Conservation (phyloP, 2,329 filamentous ascomycete species). For the Lasiodiplodia gonubiensis region DNA sequence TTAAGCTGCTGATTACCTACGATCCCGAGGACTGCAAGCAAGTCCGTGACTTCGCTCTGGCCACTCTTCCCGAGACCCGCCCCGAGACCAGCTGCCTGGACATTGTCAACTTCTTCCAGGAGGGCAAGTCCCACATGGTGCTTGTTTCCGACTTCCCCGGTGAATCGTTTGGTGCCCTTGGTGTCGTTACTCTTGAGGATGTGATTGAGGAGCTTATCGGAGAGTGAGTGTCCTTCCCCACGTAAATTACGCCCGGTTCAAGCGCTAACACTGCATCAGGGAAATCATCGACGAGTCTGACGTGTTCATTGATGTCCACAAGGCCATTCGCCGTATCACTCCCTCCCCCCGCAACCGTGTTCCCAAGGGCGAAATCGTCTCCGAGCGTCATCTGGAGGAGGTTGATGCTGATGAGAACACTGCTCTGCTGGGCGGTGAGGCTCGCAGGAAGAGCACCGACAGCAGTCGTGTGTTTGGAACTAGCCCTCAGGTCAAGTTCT, state of each 20-base stretch:
- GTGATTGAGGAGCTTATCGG: conserved; percentile 98
- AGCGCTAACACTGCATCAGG: conserved; percentile 52
- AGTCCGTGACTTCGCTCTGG: conserved; percentile 88
- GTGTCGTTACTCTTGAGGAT: conserved; percentile 94
- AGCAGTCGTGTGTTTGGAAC: conserved; percentile 37
- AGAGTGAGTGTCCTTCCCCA: conserved; percentile 68
- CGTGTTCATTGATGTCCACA: conserved; percentile 97
- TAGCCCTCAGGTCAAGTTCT: conserved; percentile 47
- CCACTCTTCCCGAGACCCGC: conserved; percentile 91
- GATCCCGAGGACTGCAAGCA: conserved; percentile 90
- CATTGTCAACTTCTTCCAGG: conserved; percentile 99
- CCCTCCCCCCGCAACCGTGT: conserved; percentile 80
- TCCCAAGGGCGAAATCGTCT: conserved; percentile 61
- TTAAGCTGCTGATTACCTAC: conserved; percentile 99
- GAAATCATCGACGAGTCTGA: conserved; percentile 99
- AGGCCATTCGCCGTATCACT: conserved; percentile 87
- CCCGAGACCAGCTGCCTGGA: conserved; percentile 96
- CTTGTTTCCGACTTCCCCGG: conserved; percentile 89
- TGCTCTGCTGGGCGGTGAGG: conserved; percentile 28
- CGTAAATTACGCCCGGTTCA: not conserved
- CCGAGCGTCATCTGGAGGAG: conserved; percentile 42
- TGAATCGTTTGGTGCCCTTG: conserved; percentile 87
- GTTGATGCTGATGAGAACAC: conserved; percentile 36
- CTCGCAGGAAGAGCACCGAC: conserved; percentile 20
- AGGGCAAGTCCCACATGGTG: conserved; percentile 99